A percentile compares a stretch with the other conserved stretches of the same genome.
These are phyloP conservation scores for Acanthamoeba pearcei DNA, from an alignment of 208 protist genomes.

Conservation along the genomic window DNA sequence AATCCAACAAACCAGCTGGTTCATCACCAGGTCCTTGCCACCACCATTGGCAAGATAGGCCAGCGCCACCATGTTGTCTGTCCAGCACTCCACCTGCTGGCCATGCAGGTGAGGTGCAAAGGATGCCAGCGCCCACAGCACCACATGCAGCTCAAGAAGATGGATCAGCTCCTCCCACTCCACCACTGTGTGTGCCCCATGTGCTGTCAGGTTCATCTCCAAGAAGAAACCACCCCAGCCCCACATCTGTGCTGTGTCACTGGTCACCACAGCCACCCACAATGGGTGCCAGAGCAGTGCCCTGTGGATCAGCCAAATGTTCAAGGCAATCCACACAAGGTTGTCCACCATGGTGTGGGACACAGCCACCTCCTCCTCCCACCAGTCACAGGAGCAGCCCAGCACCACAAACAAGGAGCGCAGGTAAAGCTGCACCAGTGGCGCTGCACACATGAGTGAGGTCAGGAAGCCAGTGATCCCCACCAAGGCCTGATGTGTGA, in stretches of 20 bases:
- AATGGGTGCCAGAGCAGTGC: background rate
- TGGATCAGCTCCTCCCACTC: background rate
- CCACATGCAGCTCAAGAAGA: background rate
- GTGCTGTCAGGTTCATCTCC: background rate
- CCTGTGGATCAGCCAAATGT: background rate
- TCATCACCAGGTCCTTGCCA: background rate
- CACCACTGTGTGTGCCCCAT: background rate
- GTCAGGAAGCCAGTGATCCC: background rate
- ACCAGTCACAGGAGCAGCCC: background rate
- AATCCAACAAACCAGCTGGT: background rate
- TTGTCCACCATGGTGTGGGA: background rate
- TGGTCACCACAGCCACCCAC: background rate
- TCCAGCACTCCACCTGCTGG: constrained; percentile 9
- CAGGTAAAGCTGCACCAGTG: constrained; percentile 15
- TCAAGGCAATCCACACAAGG: background rate
- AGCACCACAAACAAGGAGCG: background rate
- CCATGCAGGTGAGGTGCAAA: background rate
- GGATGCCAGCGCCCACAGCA: background rate
- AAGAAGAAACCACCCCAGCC: background rate
- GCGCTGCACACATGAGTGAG: background rate
- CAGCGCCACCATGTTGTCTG: background rate
- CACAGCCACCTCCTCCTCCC: background rate
- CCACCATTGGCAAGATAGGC: background rate
- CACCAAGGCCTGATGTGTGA: background rate
- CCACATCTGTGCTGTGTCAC: background rate